phyloP scores from a whole-genome alignment of 306 rosid species.

The Cotoneaster glaucophyllus region DNA sequence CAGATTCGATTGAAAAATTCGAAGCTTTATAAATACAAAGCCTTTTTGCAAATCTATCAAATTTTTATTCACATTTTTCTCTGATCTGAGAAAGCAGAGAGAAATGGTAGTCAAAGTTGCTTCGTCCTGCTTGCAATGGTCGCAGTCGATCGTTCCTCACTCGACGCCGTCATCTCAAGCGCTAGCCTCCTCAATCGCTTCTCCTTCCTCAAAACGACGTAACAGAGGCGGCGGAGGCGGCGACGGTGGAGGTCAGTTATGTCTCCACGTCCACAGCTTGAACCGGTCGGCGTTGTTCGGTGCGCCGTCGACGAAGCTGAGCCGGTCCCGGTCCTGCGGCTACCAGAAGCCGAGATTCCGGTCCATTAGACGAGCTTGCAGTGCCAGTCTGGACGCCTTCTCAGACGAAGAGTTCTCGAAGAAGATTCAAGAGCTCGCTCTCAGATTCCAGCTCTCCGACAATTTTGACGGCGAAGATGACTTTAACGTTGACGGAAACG shows the following conservation, averaged over 20 bases:
- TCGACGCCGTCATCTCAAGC: constrained; percentile 57
- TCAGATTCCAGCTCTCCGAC: constrained; percentile 48
- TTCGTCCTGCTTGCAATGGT: constrained; percentile 53
- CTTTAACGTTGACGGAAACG: neutral
- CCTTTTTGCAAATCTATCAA: neutral
- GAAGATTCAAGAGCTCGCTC: constrained; percentile 62
- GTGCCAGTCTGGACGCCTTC: constrained; percentile 53
- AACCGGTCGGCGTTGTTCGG: constrained; percentile 42
- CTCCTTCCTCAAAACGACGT: constrained; percentile 43
- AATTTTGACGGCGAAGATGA: neutral
- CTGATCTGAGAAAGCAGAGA: neutral
- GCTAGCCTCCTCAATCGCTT: constrained; percentile 43
- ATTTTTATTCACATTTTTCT: neutral
- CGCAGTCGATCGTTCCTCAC: constrained; percentile 51
- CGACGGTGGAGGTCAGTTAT: constrained; percentile 22
- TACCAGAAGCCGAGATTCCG: constrained; percentile 7
- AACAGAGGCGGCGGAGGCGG: constrained; percentile 20
- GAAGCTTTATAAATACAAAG: neutral
- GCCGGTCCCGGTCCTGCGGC: constrained; percentile 39
- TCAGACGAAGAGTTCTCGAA: constrained; percentile 78
- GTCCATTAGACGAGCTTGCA: constrained; percentile 38
- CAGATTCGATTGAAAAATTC: neutral
- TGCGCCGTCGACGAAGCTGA: constrained; percentile 20
- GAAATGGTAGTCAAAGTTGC: constrained; percentile 55
- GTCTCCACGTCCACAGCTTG: constrained; percentile 26